Conservation (phyloP, 2,329 filamentous ascomycete genomes). For the Calycina herbarum region DNA sequence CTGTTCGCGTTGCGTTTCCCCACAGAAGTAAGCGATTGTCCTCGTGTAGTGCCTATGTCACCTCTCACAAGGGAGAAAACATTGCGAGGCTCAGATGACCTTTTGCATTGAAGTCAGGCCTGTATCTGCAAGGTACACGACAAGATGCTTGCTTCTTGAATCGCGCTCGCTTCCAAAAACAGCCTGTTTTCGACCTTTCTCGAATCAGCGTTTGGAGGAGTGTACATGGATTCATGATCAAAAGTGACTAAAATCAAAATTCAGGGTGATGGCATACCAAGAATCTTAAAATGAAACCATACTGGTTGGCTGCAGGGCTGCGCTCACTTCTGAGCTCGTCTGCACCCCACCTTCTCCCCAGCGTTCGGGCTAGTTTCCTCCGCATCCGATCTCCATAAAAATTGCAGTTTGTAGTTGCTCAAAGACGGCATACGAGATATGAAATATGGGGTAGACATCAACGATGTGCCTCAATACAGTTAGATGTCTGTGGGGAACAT, state of each 20-base stretch:
- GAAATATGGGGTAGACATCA: conserved; percentile 17
- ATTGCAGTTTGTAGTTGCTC: conserved; percentile 17
- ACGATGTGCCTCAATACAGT: conserved; percentile 20
- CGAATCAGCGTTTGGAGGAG: not conserved
- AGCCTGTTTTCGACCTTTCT: not conserved
- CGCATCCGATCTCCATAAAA: conserved; percentile 26
- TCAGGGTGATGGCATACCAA: not conserved
- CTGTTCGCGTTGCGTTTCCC: not conserved
- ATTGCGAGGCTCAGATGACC: not conserved
- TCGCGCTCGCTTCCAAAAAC: not conserved
- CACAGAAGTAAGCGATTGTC: not conserved
- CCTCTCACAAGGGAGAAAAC: not conserved
- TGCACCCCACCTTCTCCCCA: conserved; percentile 13
- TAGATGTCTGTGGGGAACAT: conserved; percentile 15
- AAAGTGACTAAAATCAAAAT: not conserved
- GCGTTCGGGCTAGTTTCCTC: conserved; percentile 21
- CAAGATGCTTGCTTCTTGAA: not conserved
- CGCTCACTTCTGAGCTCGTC: conserved; percentile 14
- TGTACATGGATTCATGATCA: not conserved
- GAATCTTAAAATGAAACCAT: conserved; percentile 22
- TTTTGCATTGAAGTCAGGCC: not conserved
- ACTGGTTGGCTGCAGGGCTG: conserved; percentile 14
- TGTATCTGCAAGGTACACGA: not conserved
- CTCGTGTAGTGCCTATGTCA: not conserved
- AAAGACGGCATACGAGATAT: conserved; percentile 21